Percentiles rank a stretch among this genome's conserved stretches.
phyloP scores from a whole-genome alignment of 1,284 basidiomycete genomes.

The Xerocomus amazonicus region DNA sequence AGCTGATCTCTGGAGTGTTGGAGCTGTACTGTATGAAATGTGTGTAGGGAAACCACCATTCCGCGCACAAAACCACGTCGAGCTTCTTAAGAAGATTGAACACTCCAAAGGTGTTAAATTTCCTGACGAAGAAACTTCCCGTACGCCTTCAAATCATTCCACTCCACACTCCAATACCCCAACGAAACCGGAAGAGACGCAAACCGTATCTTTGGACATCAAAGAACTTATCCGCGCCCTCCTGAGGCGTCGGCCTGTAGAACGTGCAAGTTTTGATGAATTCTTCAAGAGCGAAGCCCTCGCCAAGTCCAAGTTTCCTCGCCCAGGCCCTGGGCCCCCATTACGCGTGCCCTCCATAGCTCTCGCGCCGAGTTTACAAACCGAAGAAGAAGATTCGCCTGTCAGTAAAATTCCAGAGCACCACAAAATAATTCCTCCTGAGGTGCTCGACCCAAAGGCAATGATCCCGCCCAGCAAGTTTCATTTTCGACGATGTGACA shows the following conservation, averaged over 20 bases:
- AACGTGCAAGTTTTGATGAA: slow-evolving; percentile 88
- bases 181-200: slow-evolving; percentile 37
- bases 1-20: slow-evolving; percentile 97
- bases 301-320: slow-evolving; percentile 75
- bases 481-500: slow-evolving; percentile 51
- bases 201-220: slow-evolving; percentile 76
- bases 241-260: slow-evolving; percentile 79
- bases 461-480: slow-evolving; percentile 79
- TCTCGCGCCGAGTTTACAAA: slow-evolving; percentile 18
- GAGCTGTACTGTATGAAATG: slow-evolving; percentile 97
- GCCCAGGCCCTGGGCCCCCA: slow-evolving; percentile 33
- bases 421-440: slow-evolving; percentile 66
- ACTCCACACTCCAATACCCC: slow-evolving; percentile 18
- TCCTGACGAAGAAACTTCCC: slow-evolving; percentile 77
- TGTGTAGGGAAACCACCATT: slow-evolving; percentile 91
- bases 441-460: slow-evolving; percentile 70
- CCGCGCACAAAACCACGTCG: slow-evolving; percentile 94
- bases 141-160: slow-evolving; percentile 20
- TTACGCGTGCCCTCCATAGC: slow-evolving; percentile 10
- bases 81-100: slow-evolving; percentile 92
- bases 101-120: slow-evolving; percentile 83
- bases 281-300: slow-evolving; percentile 86
- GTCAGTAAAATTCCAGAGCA: slow-evolving; percentile 51
- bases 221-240: slow-evolving; percentile 85
- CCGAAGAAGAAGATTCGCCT: slow-evolving; percentile 30